A percentile compares a stretch with the other conserved stretches of the same genome.
Evolutionary conservation across 768 basidiomycete genomes (phyloP).

Genomic region (Lentinula lateritia): DNA sequence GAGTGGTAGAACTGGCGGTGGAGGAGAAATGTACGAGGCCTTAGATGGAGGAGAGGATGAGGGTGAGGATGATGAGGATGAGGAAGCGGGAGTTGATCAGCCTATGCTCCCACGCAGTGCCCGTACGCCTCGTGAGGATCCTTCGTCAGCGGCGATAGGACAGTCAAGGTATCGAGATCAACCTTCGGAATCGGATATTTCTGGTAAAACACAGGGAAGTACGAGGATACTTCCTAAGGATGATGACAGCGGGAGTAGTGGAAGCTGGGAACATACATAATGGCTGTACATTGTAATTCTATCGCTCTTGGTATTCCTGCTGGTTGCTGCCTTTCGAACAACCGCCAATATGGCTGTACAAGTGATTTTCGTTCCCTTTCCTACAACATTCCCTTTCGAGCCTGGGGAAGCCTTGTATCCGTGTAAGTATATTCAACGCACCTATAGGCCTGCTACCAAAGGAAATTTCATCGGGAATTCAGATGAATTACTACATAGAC

Average conservation of each 20-base stretch:
- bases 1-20: slow-evolving; percentile 22
- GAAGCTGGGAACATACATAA: slow-evolving; percentile 6
- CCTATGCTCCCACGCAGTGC: slow-evolving; percentile 46
- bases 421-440: too few relatives aligned
- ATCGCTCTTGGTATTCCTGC: neutral
- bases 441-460: too few relatives aligned
- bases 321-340: too few relatives aligned
- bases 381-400: too few relatives aligned
- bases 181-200: neutral
- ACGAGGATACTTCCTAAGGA: neutral
- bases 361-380: too few relatives aligned
- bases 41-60: slow-evolving; percentile 82
- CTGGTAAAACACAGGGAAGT: neutral
- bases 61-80: slow-evolving; percentile 40
- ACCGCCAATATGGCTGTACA: neutral
- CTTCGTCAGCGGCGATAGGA: neutral
- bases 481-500: too few relatives aligned
- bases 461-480: too few relatives aligned
- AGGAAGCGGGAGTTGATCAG: slow-evolving; percentile 54
- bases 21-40: slow-evolving; percentile 87
- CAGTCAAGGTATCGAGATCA: neutral
- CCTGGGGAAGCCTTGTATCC: too few relatives aligned
- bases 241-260: slow-evolving; percentile 4
- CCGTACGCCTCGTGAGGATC: slow-evolving; percentile 13
- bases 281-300: neutral